A percentile compares a stretch with the other conserved stretches of the same genome.
These are phyloP conservation scores for Lasiodiplodia theobromae DNA, from an alignment of 2,329 filamentous ascomycete species.

Conservation along the genomic window DNA sequence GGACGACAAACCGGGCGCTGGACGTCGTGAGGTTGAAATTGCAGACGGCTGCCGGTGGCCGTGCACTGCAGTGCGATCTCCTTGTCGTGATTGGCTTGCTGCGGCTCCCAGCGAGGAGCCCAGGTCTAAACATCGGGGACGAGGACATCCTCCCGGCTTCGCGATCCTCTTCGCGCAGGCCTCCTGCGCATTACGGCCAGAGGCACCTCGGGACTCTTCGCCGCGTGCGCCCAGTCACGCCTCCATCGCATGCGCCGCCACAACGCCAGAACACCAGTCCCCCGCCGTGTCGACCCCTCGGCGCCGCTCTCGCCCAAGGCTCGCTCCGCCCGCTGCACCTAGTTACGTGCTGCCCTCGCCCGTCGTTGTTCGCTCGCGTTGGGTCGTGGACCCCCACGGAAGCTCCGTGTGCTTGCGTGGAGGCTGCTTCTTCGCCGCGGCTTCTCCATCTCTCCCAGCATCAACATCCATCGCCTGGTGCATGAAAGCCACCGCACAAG, in stretches of 20 bases:
- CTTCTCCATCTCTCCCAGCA: neutral
- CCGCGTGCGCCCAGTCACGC: neutral
- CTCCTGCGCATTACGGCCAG: constrained; percentile 1
- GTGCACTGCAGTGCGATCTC: constrained; percentile 16
- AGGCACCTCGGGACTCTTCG: neutral
- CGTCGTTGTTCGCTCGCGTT: neutral
- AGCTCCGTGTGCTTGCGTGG: neutral
- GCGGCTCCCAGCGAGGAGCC: constrained; percentile 15
- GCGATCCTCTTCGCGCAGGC: constrained; percentile 18
- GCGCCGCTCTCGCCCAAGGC: neutral
- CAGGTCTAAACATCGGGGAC: constrained; percentile 17
- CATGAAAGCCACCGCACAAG: constrained; percentile 14
- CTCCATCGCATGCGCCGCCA: constrained; percentile 16
- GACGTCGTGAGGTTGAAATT: neutral
- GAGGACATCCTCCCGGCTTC: constrained; percentile 15
- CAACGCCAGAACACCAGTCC: neutral
- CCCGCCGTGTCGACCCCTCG: constrained; percentile 2
- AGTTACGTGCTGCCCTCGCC: neutral
- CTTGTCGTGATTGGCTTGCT: constrained; percentile 19
- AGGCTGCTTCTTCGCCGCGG: neutral
- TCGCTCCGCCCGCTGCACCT: neutral
- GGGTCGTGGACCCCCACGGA: neutral
- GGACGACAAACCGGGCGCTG: neutral
- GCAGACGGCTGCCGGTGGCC: constrained; percentile 2
- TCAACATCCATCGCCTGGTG: neutral